Conservation (phyloP, 192 early-diverging fungal genomes). For the Gamsiella multidivaricata region DNA sequence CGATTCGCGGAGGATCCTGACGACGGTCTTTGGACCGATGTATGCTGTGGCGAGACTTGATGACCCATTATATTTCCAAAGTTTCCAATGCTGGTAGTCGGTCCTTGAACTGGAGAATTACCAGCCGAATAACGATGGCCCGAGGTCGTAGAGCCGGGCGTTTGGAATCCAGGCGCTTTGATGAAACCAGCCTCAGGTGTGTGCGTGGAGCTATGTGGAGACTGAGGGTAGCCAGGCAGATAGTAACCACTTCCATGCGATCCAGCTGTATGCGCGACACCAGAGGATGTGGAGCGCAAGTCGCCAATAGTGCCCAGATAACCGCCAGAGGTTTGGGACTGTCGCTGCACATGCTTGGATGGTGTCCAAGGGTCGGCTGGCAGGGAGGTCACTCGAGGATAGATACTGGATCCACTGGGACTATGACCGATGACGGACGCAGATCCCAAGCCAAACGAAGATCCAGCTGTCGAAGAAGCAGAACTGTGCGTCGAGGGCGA, state of each 20-base stretch:
- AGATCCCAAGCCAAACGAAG: slow-evolving; percentile 11
- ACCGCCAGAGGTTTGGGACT: slow-evolving; percentile 4
- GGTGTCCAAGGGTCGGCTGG: slow-evolving; percentile 36
- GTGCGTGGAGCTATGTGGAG: slow-evolving; percentile 14
- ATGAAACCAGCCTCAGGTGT: slow-evolving; percentile 14
- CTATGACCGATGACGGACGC: slow-evolving; percentile 4
- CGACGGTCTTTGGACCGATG: slow-evolving; percentile 10
- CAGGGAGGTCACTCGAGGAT: slow-evolving; percentile 15
- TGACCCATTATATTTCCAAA: slow-evolving; percentile 20
- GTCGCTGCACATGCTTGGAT: slow-evolving; percentile 20
- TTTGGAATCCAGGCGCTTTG: slow-evolving; percentile 31
- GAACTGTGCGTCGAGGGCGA: slow-evolving; percentile 5
- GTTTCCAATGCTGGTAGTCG: slow-evolving; percentile 3
- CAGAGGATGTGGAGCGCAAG: slow-evolving; percentile 14
- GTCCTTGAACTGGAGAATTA: slow-evolving; percentile 31
- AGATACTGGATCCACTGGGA: slow-evolving; percentile 4
- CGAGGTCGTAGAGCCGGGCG: background rate
- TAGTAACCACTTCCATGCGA: slow-evolving; percentile 29
- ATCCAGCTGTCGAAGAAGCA: background rate
- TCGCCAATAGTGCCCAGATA: slow-evolving; percentile 37
- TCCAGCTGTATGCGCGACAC: background rate
- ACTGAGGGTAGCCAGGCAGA: slow-evolving; percentile 19
- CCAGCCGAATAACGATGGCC: slow-evolving; percentile 35
- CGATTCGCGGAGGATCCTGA: slow-evolving; percentile 9
- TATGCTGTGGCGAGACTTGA: slow-evolving; percentile 6